phyloP scores from a whole-genome alignment of 495 filamentous ascomycete genomes.

The Cairneyella variabilis region DNA sequence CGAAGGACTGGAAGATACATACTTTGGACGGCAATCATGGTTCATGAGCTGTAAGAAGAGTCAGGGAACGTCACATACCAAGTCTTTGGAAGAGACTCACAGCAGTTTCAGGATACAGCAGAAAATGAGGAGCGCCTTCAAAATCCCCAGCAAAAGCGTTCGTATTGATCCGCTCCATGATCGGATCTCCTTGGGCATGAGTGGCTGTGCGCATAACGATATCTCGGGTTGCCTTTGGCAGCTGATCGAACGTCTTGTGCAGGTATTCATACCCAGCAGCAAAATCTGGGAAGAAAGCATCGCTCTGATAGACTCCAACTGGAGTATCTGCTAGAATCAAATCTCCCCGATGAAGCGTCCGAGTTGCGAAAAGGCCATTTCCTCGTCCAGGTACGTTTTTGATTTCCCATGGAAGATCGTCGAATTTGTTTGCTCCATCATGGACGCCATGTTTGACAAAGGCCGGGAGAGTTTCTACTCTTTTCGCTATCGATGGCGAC shows the following conservation, averaged over 20 bases:
- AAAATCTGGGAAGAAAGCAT: constrained; percentile 18
- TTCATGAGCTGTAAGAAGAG: constrained; percentile 15
- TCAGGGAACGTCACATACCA: neutral
- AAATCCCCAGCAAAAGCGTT: constrained; percentile 25
- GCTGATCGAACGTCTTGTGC: constrained; percentile 18
- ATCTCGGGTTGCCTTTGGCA: constrained; percentile 14
- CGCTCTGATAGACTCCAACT: constrained; percentile 20
- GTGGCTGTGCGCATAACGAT: constrained; percentile 11
- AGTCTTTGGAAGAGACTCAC: constrained; percentile 2
- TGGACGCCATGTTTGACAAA: constrained; percentile 4
- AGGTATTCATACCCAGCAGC: constrained; percentile 14
- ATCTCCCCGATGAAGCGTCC: constrained; percentile 19
- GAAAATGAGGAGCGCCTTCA: constrained; percentile 19
- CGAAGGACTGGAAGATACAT: neutral
- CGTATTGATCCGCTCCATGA: constrained; percentile 26
- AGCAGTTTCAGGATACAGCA: constrained; percentile 23
- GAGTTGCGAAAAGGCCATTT: constrained; percentile 24
- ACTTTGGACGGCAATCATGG: constrained; percentile 26
- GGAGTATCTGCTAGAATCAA: constrained; percentile 19
- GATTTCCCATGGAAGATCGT: constrained; percentile 18
- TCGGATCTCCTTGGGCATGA: constrained; percentile 13
- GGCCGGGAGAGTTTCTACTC: constrained; percentile 8
- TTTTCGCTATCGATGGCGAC: constrained; percentile 12
- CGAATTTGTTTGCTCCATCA: constrained; percentile 15
- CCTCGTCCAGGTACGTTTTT: constrained; percentile 16